A percentile compares a stretch with the other conserved stretches of the same genome.
Evolutionary conservation across 164 flowering plant species (phyloP).

Genomic region (Dillenia suffruticosa): DNA sequence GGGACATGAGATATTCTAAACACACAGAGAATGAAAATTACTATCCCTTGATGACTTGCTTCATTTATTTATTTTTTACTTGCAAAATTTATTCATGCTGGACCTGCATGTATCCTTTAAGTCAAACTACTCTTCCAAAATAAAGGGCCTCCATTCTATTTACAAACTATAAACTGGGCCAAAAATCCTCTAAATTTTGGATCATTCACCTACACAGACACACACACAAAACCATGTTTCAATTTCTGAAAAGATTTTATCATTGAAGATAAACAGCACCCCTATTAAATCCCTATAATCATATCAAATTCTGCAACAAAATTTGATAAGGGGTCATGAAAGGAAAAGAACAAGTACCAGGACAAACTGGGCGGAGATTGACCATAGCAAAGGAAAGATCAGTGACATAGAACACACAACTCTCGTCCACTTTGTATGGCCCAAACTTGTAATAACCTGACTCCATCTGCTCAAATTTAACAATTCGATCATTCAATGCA

Average conservation of each 20-base stretch:
- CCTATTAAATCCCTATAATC: not conserved
- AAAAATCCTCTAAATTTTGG: not conserved
- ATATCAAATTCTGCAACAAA: not conserved
- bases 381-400: conserved; percentile 74
- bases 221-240: not conserved
- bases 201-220: not conserved
- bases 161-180: no score
- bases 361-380: conserved; percentile 78
- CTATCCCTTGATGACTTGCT: no score
- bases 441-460: conserved; percentile 48
- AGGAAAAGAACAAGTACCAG: conserved; percentile 36
- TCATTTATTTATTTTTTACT: no score
- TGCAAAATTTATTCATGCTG: no score
- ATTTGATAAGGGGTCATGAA: not conserved
- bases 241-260: not conserved
- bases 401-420: conserved; percentile 68
- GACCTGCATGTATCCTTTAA: no score
- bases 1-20: no score
- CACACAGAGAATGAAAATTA: no score
- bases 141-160: no score
- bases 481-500: no score
- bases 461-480: conserved; percentile 25
- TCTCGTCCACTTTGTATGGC: conserved; percentile 49
- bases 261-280: not conserved
- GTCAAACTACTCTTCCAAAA: no score